Base-by-base conservation (phyloP, 1,284 basidiomycete species). In the Ceratobasidium papillatum region DNA sequence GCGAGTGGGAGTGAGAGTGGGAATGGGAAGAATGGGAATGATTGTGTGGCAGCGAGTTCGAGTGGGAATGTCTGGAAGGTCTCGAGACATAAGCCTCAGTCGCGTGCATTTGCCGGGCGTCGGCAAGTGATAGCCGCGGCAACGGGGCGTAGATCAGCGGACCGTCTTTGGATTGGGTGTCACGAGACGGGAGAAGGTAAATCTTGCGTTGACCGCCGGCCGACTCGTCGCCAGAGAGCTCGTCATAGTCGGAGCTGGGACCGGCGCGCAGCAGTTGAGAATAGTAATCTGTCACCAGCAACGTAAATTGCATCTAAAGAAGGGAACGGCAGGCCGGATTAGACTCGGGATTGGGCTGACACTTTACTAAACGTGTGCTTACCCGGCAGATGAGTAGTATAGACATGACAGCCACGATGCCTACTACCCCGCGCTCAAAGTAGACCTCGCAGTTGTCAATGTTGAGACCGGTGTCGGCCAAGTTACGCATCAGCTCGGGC, bases 361-460 rank as follows among this genome's bases (percentile, higher is more conserved):
- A 64, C 2, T 19, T 12, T 45, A 52, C 30, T 25, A 45, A 36
- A 51, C 38, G 63, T 41, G 32, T 27, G 81, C 88, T 82, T 80
- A 93, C 91, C 77, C 91, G 84, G 75, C 91, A 82, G 78, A 91
- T 85, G 68, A 91, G 87, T 74, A 91, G 80, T 41, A 92, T 82
- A 58, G 88, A 84, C 81, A 90, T 86, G 73, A 89, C 80, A 0
- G 85, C 87, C 58, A 91, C 83, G 45, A 87, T 83, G 0, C 83
- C 88, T 74, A 90, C 81, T 36, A 90, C 85, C 17, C 87, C 90
- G 41, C 88, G 85, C 80, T 90, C 90, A 63, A 92, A 86, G 90
- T 91, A 92, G 74, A 86, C 85, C 79, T 93, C 91, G 79, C 91
- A 93, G 78, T 92, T 92, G 81, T 93, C 91, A 36, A 91, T 82